Base-by-base conservation (phyloP, 83 land plant genomes). In the Isoetes engelmannii region DNA sequence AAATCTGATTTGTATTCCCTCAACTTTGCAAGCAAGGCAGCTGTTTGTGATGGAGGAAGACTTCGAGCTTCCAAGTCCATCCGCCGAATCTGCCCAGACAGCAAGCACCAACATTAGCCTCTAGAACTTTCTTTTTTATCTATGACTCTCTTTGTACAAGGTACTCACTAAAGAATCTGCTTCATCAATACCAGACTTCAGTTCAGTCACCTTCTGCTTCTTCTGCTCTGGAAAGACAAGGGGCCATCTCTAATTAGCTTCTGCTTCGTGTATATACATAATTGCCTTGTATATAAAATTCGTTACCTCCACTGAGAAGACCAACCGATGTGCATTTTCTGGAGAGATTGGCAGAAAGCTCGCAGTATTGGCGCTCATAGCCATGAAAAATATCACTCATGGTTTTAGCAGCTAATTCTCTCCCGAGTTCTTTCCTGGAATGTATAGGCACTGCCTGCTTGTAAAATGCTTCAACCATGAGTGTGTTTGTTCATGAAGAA, bases 11-110 rank as follows among this genome's bases (percentile, higher is more conserved):
- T 93, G 71, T 93, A 93, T 62, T 93, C 98, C 71, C 96, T 87
- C 68, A 93, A 64, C 69, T 93, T 93, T 17, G 89, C 86, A 71
- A 92, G 89, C 63, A 93, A 84, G 17, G 75, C 70, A 44, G 85
- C 96, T 75, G 84, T 93, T 10, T 85, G 78, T 65, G 80, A 81
- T 21, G 95, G 89, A 69, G 83, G 89, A 69, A 89, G 77, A 60
- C 85, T 85, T 68, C 98, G 80, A 8, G 98, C 98, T 74, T 92
- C 96, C 69, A 87, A 78, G 72, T 93, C 96, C 98, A 93, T 93
- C 68, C 85, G 89, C 67, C 91, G 85, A 47, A 93, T 93, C 98
- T 93, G 60, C 7, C 44, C 15, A 20, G 7, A 6, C 13, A 19
- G 5, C 6, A 45, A 28, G n/a, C 9, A 53, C 66, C 0, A 73